Base-by-base conservation (phyloP, 768 basidiomycete genomes). In the Serendipita vermifera region DNA sequence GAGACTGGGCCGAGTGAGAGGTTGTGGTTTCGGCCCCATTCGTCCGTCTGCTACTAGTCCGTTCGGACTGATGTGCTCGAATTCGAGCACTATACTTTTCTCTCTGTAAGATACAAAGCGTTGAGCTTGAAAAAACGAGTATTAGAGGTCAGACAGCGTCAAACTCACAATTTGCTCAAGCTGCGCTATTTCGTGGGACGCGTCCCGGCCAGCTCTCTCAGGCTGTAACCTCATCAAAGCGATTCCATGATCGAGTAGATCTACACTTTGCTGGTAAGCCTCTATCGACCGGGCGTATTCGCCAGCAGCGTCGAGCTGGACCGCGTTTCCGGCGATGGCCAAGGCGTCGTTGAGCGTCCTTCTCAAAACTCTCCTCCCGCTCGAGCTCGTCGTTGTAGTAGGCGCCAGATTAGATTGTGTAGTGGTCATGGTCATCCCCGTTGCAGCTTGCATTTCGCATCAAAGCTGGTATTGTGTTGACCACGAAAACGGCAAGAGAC, bases 41-140 rank as follows among this genome's bases (percentile, higher is more conserved):
- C n/a, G n/a, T n/a, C n/a, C n/a, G n/a, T n/a, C n/a, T n/a, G n/a
- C n/a, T n/a, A n/a, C n/a, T n/a, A 29, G 15, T 29, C n/a, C 46
- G 11, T n/a, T 51, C 46, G 22, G 9, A 11, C 22, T 29, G 24
- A n/a, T 51, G 46, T 7, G 29, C 15, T 5, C 15, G 15, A 29
- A 51, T 51, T 5, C 46, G 46, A 51, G 46, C 46, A 20, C n/a
- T 29, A n/a, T 51, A 51, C 31, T 51, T 51, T 29, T 51, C 46
- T 15, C 46, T 20, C 46, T 51, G 9, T n/a, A n/a, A 36, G 35
- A n/a, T n/a, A 51, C 20, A 51, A 51, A 51, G 46, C 7, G 27
- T 20, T 9, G 6, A 7, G n/a, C 27, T 26, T 26, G 46, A 51
- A 29, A n/a, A 20, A 9, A 41, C 26, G 17, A 41, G 15, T 41